Evolutionary conservation across 176 grass and related monocot species (phyloP).

Genomic region (Canna indica): DNA sequence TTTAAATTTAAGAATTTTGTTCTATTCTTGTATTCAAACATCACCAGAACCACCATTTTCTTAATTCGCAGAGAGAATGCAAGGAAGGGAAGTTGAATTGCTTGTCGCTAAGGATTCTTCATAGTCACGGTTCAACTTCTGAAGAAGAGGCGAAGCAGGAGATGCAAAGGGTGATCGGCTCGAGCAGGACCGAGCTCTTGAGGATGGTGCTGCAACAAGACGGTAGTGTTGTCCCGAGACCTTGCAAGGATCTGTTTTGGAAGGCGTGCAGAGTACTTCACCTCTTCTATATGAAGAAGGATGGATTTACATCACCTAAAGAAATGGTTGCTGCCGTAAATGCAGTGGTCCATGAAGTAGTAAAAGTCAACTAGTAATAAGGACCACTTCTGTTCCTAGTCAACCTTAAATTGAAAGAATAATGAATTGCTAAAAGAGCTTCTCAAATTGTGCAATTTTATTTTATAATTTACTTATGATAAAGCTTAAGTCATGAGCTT

Average conservation of each 20-base stretch:
- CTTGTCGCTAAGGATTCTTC: slow-evolving; percentile 28
- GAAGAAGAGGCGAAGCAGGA: slow-evolving; percentile 26
- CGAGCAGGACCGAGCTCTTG: slow-evolving; percentile 37
- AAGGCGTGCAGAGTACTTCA: slow-evolving; percentile 65
- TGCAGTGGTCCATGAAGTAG: slow-evolving; percentile 41
- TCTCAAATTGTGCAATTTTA: too few species aligned
- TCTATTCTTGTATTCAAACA: too few species aligned
- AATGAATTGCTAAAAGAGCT: too few species aligned
- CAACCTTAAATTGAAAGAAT: neutral
- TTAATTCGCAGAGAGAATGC: slow-evolving; percentile 49
- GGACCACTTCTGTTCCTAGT: neutral
- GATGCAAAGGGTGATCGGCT: slow-evolving; percentile 20
- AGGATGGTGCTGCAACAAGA: slow-evolving; percentile 37
- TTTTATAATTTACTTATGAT: too few species aligned
- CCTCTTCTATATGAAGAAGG: slow-evolving; percentile 61
- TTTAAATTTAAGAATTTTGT: too few species aligned
- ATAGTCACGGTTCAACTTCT: slow-evolving; percentile 30
- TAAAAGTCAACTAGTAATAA: neutral
- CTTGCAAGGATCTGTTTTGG: slow-evolving; percentile 85
- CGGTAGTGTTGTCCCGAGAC: slow-evolving; percentile 37
- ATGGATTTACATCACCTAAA: slow-evolving; percentile 64
- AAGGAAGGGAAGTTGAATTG: slow-evolving; percentile 54
- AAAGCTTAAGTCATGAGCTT: too few species aligned
- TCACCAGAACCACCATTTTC: too few species aligned
- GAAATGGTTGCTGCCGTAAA: slow-evolving; percentile 61